Evolutionary conservation across 371 early-diverging fungal species (phyloP).

Genomic region (Choanephora cucurbitarum): DNA sequence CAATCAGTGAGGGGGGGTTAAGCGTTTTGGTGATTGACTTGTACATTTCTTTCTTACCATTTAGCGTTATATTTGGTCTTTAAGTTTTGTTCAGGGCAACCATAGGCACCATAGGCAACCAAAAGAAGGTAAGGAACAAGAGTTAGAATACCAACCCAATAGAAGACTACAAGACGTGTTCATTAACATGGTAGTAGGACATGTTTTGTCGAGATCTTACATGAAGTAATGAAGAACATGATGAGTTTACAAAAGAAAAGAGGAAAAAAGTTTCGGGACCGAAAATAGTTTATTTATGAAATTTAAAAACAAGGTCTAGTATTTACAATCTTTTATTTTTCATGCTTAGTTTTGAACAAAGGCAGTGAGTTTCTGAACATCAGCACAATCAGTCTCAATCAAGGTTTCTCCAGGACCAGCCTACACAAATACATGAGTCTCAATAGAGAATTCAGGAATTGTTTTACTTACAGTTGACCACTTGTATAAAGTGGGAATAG

Average conservation of each 20-base stretch:
- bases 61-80: constrained; percentile 59
- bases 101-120: constrained; percentile 51
- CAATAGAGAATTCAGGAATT: not conserved
- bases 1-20: no score
- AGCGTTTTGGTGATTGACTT: no score
- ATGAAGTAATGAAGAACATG: not conserved
- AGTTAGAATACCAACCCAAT: constrained; percentile 48
- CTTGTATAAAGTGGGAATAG: constrained; percentile 59
- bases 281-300: no score
- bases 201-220: not conserved
- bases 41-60: no score
- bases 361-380: constrained; percentile 37
- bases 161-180: constrained; percentile 30
- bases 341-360: constrained; percentile 30
- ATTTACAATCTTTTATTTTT: constrained; percentile 7
- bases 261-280: no score
- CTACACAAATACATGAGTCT: constrained; percentile 14
- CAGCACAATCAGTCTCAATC: constrained; percentile 55
- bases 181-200: not conserved
- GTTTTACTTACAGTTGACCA: constrained; percentile 51
- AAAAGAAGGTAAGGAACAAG: constrained; percentile 49
- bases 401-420: constrained; percentile 44
- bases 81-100: constrained; percentile 58
- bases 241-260: not conserved
- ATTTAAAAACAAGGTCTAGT: no score